A percentile compares a stretch with the other conserved stretches of the same genome.
phyloP scores from a whole-genome alignment of 768 basidiomycete genomes.

The Leucocoprinus sp. region DNA sequence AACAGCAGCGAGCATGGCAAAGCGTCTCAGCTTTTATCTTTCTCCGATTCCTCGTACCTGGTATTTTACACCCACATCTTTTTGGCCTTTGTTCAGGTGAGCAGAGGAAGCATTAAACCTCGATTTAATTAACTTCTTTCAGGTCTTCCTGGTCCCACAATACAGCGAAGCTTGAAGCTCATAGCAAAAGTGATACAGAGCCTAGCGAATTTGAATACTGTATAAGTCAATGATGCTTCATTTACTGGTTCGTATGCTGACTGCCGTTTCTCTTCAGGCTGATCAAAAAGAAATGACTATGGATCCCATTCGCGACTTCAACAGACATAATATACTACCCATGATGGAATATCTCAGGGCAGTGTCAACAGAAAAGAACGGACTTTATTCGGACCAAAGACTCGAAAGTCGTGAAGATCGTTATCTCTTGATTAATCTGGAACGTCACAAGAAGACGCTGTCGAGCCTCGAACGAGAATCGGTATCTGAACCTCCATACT shows the following conservation, averaged over 20 bases:
- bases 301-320: slow-evolving; percentile 68
- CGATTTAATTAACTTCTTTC: slow-evolving; percentile 3
- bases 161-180: slow-evolving; percentile 75
- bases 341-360: slow-evolving; percentile 77
- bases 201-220: slow-evolving; percentile 75
- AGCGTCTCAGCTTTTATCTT: slow-evolving; percentile 87
- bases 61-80: slow-evolving; percentile 80
- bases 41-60: slow-evolving; percentile 83
- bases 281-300: slow-evolving; percentile 77
- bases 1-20: slow-evolving; percentile 61
- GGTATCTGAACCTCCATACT: slow-evolving; percentile 62
- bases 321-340: slow-evolving; percentile 49
- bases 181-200: slow-evolving; percentile 89
- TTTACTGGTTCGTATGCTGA: background rate
- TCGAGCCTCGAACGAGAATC: slow-evolving; percentile 58
- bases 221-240: slow-evolving; percentile 25
- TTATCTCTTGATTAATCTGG: slow-evolving; percentile 38
- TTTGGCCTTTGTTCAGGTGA: slow-evolving; percentile 73
- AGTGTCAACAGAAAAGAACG: slow-evolving; percentile 48
- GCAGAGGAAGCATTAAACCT: background rate
- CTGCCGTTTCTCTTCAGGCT: slow-evolving; percentile 27
- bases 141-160: slow-evolving; percentile 60
- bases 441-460: slow-evolving; percentile 48
- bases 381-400: slow-evolving; percentile 1
- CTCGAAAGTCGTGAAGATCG: slow-evolving; percentile 7